A percentile compares a stretch with the other conserved stretches of the same genome.
Evolutionary conservation across 106 monocot genomes (phyloP).

Genomic region (Phalaenopsis equestris): DNA sequence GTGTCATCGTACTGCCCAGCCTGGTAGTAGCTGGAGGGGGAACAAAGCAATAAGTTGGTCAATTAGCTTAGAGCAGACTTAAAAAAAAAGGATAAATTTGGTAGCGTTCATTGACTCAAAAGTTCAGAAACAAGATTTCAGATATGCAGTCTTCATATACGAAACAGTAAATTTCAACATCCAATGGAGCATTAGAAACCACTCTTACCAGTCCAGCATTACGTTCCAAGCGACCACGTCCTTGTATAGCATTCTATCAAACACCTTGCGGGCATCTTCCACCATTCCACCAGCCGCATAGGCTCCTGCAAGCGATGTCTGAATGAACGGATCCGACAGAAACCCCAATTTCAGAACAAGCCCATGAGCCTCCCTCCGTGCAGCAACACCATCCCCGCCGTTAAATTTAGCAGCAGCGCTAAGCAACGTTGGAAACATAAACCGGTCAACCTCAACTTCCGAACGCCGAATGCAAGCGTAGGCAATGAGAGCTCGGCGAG

Average conservation of each 20-base stretch:
- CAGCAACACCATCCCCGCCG: background rate
- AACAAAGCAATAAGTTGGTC: background rate
- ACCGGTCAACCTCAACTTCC: constrained; percentile 30
- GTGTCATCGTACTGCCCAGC: constrained; percentile 44
- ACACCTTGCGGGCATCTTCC: constrained; percentile 52
- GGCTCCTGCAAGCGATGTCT: constrained; percentile 47
- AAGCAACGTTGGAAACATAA: constrained; percentile 48
- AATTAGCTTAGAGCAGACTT: background rate
- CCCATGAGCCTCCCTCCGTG: constrained; percentile 44
- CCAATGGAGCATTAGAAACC: background rate
- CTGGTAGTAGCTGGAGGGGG: constrained; percentile 55
- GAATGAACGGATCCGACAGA: constrained; percentile 50
- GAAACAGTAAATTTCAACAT: background rate
- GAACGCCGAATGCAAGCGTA: constrained; percentile 34
- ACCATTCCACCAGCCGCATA: constrained; percentile 25
- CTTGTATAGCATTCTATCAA: constrained; percentile 53
- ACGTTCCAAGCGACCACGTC: constrained; percentile 81
- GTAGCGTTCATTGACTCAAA: too few species aligned
- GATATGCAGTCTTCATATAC: too few species aligned
- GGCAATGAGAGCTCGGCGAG: constrained; percentile 20
- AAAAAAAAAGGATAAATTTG: background rate
- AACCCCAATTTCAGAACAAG: constrained; percentile 46
- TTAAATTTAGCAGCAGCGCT: constrained; percentile 20
- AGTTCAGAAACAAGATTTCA: background rate
- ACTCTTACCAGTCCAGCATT: constrained; percentile 66